Percentiles rank a stretch among this genome's conserved stretches.
phyloP scores from a whole-genome alignment of 208 protist species.

The Crithidia thermophila region DNA sequence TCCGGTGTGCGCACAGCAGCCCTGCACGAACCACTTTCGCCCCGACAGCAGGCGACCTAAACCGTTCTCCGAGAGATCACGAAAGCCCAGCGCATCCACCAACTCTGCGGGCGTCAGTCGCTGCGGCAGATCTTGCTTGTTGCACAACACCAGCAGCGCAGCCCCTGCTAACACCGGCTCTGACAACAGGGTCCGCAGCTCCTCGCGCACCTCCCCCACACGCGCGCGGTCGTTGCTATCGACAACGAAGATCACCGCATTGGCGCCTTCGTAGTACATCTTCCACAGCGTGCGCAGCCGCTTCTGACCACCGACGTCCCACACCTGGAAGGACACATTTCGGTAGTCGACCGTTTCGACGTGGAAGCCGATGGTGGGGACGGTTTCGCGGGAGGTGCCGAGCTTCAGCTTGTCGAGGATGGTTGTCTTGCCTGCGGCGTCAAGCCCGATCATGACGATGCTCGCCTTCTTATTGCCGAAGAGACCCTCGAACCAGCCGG shows the following conservation, averaged over 20 bases:
- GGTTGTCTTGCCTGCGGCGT: slow-evolving; percentile 98
- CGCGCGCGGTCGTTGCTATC: slow-evolving; percentile 93
- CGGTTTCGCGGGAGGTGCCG: slow-evolving; percentile 95
- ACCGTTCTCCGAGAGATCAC: slow-evolving; percentile 30
- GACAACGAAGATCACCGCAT: slow-evolving; percentile 95
- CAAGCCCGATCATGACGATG: slow-evolving; percentile 96
- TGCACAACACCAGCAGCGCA: slow-evolving; percentile 94
- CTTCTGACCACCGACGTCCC: slow-evolving; percentile 98
- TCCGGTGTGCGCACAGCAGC: slow-evolving; percentile 95
- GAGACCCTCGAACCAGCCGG: slow-evolving; percentile 65
- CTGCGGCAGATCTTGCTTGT: slow-evolving; percentile 95
- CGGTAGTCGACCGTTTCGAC: slow-evolving; percentile 98
- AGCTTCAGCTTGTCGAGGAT: slow-evolving; percentile 98
- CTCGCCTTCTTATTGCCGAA: slow-evolving; percentile 92
- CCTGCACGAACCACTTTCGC: slow-evolving; percentile 94
- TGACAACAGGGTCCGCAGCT: slow-evolving; percentile 74
- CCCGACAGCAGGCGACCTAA: slow-evolving; percentile 41
- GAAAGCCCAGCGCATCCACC: slow-evolving; percentile 60
- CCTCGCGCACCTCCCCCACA: slow-evolving; percentile 74
- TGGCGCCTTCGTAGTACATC: slow-evolving; percentile 97
- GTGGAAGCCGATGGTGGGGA: slow-evolving; percentile 98
- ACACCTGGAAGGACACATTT: slow-evolving; percentile 98
- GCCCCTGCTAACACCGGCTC: slow-evolving; percentile 88
- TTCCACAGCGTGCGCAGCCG: slow-evolving; percentile 95
- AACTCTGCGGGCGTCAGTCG: slow-evolving; percentile 61